These are phyloP conservation scores for Coriaria nepalensis DNA, from an alignment of 306 rosid species.

Conservation along the genomic window DNA sequence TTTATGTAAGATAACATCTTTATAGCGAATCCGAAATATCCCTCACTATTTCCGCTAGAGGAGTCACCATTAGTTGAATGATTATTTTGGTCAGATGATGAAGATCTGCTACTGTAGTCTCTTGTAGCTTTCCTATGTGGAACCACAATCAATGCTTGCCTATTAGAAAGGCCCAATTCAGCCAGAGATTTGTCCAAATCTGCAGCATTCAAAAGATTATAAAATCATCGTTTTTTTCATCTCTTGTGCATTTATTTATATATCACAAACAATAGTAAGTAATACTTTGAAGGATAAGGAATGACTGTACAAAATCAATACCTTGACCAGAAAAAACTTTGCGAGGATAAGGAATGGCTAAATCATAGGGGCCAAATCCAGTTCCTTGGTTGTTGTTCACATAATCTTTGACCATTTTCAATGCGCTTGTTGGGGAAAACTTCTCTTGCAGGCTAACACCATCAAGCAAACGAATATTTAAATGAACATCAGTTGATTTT, in stretches of 20 bases:
- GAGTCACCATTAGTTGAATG: conserved; percentile 12
- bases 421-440: conserved; percentile 32
- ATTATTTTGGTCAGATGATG: conserved; percentile 11
- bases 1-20: conserved; percentile 35
- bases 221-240: not conserved
- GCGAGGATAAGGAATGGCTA: conserved; percentile 54
- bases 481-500: conserved; percentile 22
- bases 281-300: not conserved
- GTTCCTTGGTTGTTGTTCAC: conserved; percentile 23
- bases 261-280: not conserved
- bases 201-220: conserved; percentile 10
- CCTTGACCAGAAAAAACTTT: conserved; percentile 37
- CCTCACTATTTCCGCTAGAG: conserved; percentile 23
- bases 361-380: conserved; percentile 31
- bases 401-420: conserved; percentile 32
- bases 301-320: conserved; percentile 10
- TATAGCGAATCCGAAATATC: conserved; percentile 25
- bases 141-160: conserved; percentile 45
- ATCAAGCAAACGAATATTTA: conserved; percentile 36
- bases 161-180: conserved; percentile 35
- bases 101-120: conserved; percentile 8
- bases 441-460: conserved; percentile 31
- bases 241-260: not conserved
- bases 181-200: conserved; percentile 33
- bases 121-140: conserved; percentile 19